Evolutionary conservation across 208 protist species (phyloP), one percentile per base, ranked within the genome.

Genomic region (Wallacemonas collosoma): DNA sequence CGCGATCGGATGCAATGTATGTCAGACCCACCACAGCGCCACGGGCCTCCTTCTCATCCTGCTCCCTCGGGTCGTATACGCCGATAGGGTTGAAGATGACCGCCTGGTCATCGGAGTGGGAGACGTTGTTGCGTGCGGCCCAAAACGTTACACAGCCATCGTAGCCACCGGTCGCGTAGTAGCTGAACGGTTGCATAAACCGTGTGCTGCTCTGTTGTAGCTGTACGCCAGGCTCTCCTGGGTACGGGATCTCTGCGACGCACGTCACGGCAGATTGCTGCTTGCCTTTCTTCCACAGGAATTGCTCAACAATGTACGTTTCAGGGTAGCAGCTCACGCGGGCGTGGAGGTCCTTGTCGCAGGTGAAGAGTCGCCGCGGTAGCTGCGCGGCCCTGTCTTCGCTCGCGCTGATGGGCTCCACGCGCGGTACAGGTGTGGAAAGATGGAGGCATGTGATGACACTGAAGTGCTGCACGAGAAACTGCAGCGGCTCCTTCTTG

Each of bases 381-480:
- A 41, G 63, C 35, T 80, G 60, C 8, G 40, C 51, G 66, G 73
- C 68, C 38, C 68, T 69, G 50, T 74, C 82, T 69, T 83, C 80
- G 9, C 72, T 53, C 36, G 64, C 2, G 35, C 71, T 54, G 26
- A 86, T 67, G 4, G 70, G 45, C 50, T 84, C 82, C 9, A 79
- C 57, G 45, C 78, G 80, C 38, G 79, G 81, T 35, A 92, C 82
- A 1, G 87, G 81, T 12, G 81, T 65, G 70, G 87, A 85, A 40
- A 94, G 73, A 67, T 85, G 87, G 17, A 96, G 66, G 43, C 67
- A 77, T 15, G 85, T 88, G 57, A 94, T 75, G 54, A 88, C 86
- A 79, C 91, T 96, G 64, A 96, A 92, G 81, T 96, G 91, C 78
- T 96, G 91, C 48, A 96, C 69, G 54, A 96, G 81, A 67, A 93